These are phyloP conservation scores for Jamesozyma lodderae DNA, from an alignment of 805 yeast genomes.

Conservation along the genomic window DNA sequence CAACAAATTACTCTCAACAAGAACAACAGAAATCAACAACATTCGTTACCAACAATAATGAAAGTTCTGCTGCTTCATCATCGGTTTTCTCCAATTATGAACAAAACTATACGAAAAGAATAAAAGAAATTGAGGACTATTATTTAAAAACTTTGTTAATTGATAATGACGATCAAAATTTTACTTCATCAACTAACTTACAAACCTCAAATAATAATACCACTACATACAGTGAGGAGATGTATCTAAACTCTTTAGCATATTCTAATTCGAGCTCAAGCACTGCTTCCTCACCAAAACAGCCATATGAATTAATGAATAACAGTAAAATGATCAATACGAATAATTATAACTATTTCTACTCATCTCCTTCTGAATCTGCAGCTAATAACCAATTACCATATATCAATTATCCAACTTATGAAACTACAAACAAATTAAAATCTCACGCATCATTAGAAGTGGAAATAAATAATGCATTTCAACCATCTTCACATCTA, in stretches of 20 bases:
- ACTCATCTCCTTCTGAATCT: not conserved
- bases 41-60: not conserved
- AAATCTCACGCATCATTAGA: slow-evolving; percentile 10
- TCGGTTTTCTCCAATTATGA: slow-evolving; percentile 24
- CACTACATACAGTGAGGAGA: not conserved
- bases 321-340: not conserved
- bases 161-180: slow-evolving; percentile 9
- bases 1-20: not conserved
- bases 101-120: slow-evolving; percentile 15
- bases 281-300: slow-evolving; percentile 1
- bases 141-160: slow-evolving; percentile 24
- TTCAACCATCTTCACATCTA: slow-evolving; percentile 13
- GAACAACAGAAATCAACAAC: not conserved
- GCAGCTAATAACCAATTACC: not conserved
- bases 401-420: not conserved
- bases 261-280: not conserved
- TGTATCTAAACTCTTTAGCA: not conserved
- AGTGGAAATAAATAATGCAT: slow-evolving; percentile 24
- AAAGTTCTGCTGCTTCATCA: slow-evolving; percentile 1
- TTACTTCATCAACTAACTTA: not conserved
- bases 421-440: not conserved
- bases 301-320: not conserved
- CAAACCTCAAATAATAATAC: not conserved
- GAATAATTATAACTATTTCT: not conserved
- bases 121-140: slow-evolving; percentile 29